These are phyloP conservation scores for Mycena epipterygia DNA, from an alignment of 768 basidiomycete genomes.

Conservation along the genomic window DNA sequence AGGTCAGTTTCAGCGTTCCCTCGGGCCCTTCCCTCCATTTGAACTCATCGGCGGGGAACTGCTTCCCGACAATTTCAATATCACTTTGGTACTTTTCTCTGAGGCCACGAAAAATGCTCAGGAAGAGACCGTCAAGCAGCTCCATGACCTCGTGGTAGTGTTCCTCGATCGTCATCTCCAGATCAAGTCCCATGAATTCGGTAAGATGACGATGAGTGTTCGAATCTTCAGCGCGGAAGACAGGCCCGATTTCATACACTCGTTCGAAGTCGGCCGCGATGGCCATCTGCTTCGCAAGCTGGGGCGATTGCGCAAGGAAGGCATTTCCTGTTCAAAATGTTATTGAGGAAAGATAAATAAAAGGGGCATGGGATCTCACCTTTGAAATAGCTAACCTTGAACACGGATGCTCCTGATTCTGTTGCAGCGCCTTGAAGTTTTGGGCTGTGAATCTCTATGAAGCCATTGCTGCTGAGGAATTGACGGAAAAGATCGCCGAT, in stretches of 20 bases:
- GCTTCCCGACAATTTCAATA: slow-evolving; percentile 83
- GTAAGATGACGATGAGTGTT: slow-evolving; percentile 99
- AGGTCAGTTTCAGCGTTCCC: slow-evolving; percentile 88
- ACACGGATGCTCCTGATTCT: slow-evolving; percentile 96
- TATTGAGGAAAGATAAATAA: neutral
- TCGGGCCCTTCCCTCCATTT: slow-evolving; percentile 93
- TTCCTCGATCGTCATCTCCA: slow-evolving; percentile 99
- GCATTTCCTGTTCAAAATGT: slow-evolving; percentile 75
- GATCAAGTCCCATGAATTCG: slow-evolving; percentile 98
- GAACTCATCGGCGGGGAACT: slow-evolving; percentile 97
- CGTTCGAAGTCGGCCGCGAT: slow-evolving; percentile 99
- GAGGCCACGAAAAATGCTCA: slow-evolving; percentile 88
- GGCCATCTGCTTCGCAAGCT: slow-evolving; percentile 99
- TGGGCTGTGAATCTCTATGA: slow-evolving; percentile 97
- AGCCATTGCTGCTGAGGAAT: slow-evolving; percentile 79
- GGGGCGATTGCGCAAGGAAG: slow-evolving; percentile 96
- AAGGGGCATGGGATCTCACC: slow-evolving; percentile 66
- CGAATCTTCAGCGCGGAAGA: slow-evolving; percentile 98
- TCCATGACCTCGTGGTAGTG: slow-evolving; percentile 99
- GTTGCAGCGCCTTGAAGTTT: slow-evolving; percentile 98
- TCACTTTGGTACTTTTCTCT: slow-evolving; percentile 83
- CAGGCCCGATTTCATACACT: slow-evolving; percentile 96
- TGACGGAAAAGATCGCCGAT: slow-evolving; percentile 91
- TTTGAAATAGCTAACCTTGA: slow-evolving; percentile 99
- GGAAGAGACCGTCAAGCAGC: slow-evolving; percentile 87